Percentiles rank a stretch among this genome's conserved stretches.
phyloP scores from a whole-genome alignment of 768 basidiomycete species.

The Boletus rex-veris region DNA sequence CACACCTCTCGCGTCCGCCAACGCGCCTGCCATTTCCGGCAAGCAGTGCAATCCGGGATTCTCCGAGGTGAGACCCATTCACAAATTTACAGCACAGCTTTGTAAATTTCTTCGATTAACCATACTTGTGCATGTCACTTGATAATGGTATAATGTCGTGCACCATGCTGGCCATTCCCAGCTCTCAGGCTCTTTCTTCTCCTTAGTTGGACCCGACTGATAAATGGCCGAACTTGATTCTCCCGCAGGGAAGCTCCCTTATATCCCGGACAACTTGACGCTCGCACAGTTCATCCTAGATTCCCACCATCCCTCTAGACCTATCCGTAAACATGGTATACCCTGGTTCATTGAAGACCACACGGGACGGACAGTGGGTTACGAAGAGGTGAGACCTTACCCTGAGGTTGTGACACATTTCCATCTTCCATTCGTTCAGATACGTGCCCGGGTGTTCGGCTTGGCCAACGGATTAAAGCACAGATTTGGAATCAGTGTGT shows the following conservation, averaged over 20 bases:
- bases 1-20: too few relatives aligned
- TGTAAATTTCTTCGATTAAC: too few relatives aligned
- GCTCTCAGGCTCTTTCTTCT: not conserved
- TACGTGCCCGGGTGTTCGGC: slow-evolving; percentile 35
- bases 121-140: too few relatives aligned
- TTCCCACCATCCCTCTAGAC: slow-evolving; percentile 30
- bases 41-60: too few relatives aligned
- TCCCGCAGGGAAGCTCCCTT: slow-evolving; percentile 28
- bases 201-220: not conserved
- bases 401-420: not conserved
- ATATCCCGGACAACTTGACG: slow-evolving; percentile 38
- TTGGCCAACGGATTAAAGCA: slow-evolving; percentile 37
- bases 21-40: too few relatives aligned
- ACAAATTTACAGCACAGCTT: too few relatives aligned
- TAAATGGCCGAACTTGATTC: slow-evolving; percentile 30
- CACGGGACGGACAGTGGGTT: slow-evolving; percentile 33
- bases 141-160: too few relatives aligned
- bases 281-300: slow-evolving; percentile 39
- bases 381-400: slow-evolving; percentile 34
- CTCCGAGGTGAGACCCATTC: too few relatives aligned
- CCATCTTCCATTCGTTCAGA: slow-evolving; percentile 18
- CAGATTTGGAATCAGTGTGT: slow-evolving; percentile 35
- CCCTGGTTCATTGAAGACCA: slow-evolving; percentile 44
- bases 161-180: not conserved
- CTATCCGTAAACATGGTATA: slow-evolving; percentile 19